Conservation (phyloP, 768 basidiomycete species). For the Tricholoma terreum region DNA sequence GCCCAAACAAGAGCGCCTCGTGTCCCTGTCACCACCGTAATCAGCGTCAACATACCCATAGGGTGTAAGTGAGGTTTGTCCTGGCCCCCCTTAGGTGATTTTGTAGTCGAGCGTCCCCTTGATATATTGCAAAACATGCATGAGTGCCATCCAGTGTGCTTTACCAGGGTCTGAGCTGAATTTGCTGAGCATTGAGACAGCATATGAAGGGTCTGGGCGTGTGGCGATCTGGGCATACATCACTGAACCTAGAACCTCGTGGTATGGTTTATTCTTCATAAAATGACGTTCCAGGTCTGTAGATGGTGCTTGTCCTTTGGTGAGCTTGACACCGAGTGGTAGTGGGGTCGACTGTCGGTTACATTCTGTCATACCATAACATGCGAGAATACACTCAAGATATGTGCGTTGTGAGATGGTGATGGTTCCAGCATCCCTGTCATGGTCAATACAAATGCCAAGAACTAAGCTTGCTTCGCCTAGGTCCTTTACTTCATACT, state of each 20-base stretch:
- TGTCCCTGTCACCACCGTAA: no score
- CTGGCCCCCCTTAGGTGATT: neutral
- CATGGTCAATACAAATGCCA: slow-evolving; percentile 26
- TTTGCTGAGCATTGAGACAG: neutral
- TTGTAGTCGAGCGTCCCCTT: no score
- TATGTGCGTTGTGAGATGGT: slow-evolving; percentile 30
- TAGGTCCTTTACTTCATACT: no score
- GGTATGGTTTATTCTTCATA: no score
- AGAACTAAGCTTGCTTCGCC: slow-evolving; percentile 21
- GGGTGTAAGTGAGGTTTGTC: neutral
- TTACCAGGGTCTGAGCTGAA: neutral
- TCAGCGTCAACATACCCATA: neutral
- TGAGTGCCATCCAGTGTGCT: neutral
- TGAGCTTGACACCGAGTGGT: no score
- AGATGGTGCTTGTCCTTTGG: no score
- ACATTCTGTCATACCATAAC: neutral
- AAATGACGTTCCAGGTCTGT: no score
- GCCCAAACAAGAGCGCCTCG: no score
- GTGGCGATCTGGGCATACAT: no score
- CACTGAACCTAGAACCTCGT: no score
- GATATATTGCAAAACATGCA: no score
- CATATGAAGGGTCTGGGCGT: neutral
- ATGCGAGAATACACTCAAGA: slow-evolving; percentile 17
- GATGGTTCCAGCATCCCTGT: slow-evolving; percentile 21
- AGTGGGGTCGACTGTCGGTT: neutral